Conservation (phyloP, 306 rosid genomes). For the Prunus davidiana region DNA sequence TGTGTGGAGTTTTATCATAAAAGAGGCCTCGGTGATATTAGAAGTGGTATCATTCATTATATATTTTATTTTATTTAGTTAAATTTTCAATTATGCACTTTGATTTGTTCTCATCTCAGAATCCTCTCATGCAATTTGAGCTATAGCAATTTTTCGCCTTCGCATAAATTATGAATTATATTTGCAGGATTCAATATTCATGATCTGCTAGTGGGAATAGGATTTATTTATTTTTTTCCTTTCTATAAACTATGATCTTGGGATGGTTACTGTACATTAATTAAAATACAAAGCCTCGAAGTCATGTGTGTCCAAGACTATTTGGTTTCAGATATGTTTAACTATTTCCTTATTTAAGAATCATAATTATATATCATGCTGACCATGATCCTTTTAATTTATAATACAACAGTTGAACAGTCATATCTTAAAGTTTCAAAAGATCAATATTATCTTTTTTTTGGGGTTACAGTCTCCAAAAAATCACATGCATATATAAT, state of each 20-base stretch:
- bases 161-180: too few species aligned
- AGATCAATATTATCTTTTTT: not conserved
- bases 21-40: too few species aligned
- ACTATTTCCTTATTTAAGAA: conserved; percentile 4
- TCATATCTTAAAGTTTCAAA: not conserved
- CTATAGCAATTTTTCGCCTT: too few species aligned
- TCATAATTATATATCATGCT: conserved; percentile 8
- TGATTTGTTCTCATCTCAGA: too few species aligned
- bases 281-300: conserved; percentile 5
- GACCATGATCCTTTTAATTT: not conserved
- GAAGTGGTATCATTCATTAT: too few species aligned
- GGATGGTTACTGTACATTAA: conserved; percentile 7
- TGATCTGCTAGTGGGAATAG: not conserved
- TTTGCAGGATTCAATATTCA: not conserved
- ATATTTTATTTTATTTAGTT: too few species aligned
- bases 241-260: not conserved
- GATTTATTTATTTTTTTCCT: not conserved
- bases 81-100: too few species aligned
- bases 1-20: too few species aligned
- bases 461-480: not conserved
- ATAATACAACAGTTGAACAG: conserved; percentile 1
- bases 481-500: not conserved
- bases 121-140: too few species aligned
- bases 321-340: conserved; percentile 13
- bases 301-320: conserved; percentile 5